Evolutionary conservation across 306 rosid species (phyloP), one percentile per base, ranked within the genome.

Genomic region (Cicer arietinum): DNA sequence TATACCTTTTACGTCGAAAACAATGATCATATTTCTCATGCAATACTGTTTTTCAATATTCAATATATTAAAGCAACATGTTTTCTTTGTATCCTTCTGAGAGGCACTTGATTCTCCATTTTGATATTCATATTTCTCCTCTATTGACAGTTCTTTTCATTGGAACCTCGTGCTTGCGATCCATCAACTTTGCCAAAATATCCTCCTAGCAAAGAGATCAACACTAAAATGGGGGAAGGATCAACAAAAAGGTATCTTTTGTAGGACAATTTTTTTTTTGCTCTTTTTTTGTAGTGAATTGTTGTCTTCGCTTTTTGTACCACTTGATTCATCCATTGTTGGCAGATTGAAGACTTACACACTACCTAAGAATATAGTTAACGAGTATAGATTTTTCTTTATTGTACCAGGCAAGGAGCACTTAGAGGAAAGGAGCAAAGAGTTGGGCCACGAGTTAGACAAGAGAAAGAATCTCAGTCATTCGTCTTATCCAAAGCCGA

Each of bases 201-300:
- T 85, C 96, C 94, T 69, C 91, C 97, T 35, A 87, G 94, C 87
- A 94, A 94, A 87, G 98, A 94, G 87, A 94, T 94, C 35, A 94
- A 94, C 84, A 86, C 86, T 37, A 94, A 90, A 79, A 73, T 91
- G 78, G 87, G 83, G 76, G 91, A 85, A 57, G 92, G 81, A 77
- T 89, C 81, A 82, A 82, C 81, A 54, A 86, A 88, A 86, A 87
- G 96, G 98, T 94, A 91, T 82, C 58, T 61, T 13, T 25, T 53
- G 45, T 57, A 44, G 74, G 52, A 47, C 56, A 13, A 58, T 53
- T 12, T 54, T 37, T 12, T 37, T 12, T 37, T 60, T 60, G 3
- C 17, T 66, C 45, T 39, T 35, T 67, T 71, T 44, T 71, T 10
- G 5, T 9, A 62, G 7, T 25, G 39, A 17, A 57, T 42, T 42